These are phyloP conservation scores for Ichthyophthirius multifiliis DNA, from an alignment of 169 alveolate species.

Conservation along the genomic window DNA sequence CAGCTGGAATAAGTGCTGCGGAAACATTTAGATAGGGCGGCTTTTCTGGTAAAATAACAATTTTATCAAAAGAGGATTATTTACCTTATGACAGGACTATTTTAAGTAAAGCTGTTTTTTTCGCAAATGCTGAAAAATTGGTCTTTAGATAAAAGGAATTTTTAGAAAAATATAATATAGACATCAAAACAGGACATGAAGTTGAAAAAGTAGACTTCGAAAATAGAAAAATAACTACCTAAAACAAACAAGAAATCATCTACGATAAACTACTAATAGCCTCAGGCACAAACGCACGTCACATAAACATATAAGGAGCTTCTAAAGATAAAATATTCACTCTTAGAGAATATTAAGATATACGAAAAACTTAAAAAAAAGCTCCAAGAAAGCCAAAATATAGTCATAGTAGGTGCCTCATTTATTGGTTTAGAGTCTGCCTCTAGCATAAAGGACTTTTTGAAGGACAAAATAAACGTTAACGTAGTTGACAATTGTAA, in stretches of 20 bases:
- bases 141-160: conserved; percentile 38
- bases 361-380: conserved; percentile 24
- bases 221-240: conserved; percentile 15
- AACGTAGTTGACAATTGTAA: conserved; percentile 38
- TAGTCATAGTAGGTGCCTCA: conserved; percentile 64
- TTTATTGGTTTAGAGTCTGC: conserved; percentile 73
- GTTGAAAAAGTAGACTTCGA: conserved; percentile 40
- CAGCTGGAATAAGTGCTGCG: conserved; percentile 67
- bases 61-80: conserved; percentile 47
- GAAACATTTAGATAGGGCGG: conserved; percentile 57
- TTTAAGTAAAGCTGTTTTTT: conserved; percentile 41
- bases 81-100: conserved; percentile 70
- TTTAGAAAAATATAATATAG: conserved; percentile 44
- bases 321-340: conserved; percentile 40
- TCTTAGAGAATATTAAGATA: conserved; percentile 43
- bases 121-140: conserved; percentile 24
- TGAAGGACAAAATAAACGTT: conserved; percentile 40
- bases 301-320: conserved; percentile 50
- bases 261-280: conserved; percentile 66
- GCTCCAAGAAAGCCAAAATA: conserved; percentile 38
- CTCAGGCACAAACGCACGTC: conserved; percentile 57
- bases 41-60: conserved; percentile 54
- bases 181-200: conserved; percentile 12
- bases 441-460: conserved; percentile 27
- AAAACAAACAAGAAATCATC: background rate